Conservation (phyloP, 331 rosid genomes). For the Arachis monticola region DNA sequence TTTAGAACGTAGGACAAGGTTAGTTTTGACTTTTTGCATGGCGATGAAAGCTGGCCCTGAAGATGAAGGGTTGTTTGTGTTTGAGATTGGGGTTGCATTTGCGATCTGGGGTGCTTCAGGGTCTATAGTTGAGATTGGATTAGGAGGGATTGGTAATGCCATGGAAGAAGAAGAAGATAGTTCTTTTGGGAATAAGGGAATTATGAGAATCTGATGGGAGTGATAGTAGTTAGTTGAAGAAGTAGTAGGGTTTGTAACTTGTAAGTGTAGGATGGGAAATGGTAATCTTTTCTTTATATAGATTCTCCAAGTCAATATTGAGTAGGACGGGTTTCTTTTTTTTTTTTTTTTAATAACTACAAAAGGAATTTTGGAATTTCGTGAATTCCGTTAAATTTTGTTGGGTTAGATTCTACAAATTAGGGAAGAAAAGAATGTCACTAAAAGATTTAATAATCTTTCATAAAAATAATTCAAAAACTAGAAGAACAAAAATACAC, state of each 20-base stretch:
- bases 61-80: not conserved
- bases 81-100: not conserved
- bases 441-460: too few relatives aligned
- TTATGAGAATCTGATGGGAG: not conserved
- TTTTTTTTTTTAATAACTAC: too few relatives aligned
- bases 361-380: too few relatives aligned
- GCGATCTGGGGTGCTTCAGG: constrained; percentile 33
- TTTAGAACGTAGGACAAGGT: constrained; percentile 64
- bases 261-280: not conserved
- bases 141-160: constrained; percentile 41
- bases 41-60: constrained; percentile 16
- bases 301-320: not conserved
- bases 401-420: too few relatives aligned
- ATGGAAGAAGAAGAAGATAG: constrained; percentile 9
- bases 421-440: too few relatives aligned
- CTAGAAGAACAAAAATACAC: too few relatives aligned
- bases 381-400: too few relatives aligned
- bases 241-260: not conserved
- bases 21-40: constrained; percentile 50
- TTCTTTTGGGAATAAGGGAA: too few relatives aligned
- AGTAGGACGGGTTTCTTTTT: not conserved
- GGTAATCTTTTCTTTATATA: not conserved
- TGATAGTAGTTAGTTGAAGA: not conserved
- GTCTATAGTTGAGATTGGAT: constrained; percentile 2
- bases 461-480: too few relatives aligned